Conservation (phyloP, 2,329 filamentous ascomycete genomes). For the Kalmusia sp. region DNA sequence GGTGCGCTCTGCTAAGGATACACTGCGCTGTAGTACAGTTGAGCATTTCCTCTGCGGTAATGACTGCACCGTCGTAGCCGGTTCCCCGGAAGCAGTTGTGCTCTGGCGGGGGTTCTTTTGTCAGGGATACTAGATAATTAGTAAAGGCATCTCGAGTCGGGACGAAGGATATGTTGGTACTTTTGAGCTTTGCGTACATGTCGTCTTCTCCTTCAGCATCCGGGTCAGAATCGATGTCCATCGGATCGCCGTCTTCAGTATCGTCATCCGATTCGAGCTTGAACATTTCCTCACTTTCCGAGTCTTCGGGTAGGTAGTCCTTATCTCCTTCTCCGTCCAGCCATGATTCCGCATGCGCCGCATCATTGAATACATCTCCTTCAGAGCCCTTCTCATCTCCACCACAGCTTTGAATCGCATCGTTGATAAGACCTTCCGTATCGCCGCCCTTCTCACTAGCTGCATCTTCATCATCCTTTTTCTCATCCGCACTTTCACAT, state of each 20-base stretch:
- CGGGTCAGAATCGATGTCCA: neutral
- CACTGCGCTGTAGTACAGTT: slow-evolving; percentile 13
- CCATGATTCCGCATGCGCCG: neutral
- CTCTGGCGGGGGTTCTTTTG: slow-evolving; percentile 5
- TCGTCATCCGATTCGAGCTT: neutral
- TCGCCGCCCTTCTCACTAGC: neutral
- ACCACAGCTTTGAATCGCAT: too few relatives aligned
- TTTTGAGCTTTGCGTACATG: neutral
- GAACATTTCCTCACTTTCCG: neutral
- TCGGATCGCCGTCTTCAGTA: neutral
- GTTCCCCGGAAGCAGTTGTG: slow-evolving; percentile 1
- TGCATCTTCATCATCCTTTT: neutral
- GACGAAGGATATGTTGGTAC: neutral
- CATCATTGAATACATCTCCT: neutral
- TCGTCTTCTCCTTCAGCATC: neutral
- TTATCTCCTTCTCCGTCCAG: neutral
- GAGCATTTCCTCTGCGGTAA: slow-evolving; percentile 16
- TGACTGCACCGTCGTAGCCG: slow-evolving; percentile 11
- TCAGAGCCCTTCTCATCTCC: neutral
- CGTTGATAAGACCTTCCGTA: too few relatives aligned
- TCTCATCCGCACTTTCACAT: neutral
- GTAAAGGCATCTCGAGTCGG: too few relatives aligned
- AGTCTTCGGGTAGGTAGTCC: neutral
- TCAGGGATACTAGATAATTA: too few relatives aligned
- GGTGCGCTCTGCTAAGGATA: slow-evolving; percentile 5